These are phyloP conservation scores for Cicer cuneatum DNA, from an alignment of 306 rosid species.

Conservation along the genomic window DNA sequence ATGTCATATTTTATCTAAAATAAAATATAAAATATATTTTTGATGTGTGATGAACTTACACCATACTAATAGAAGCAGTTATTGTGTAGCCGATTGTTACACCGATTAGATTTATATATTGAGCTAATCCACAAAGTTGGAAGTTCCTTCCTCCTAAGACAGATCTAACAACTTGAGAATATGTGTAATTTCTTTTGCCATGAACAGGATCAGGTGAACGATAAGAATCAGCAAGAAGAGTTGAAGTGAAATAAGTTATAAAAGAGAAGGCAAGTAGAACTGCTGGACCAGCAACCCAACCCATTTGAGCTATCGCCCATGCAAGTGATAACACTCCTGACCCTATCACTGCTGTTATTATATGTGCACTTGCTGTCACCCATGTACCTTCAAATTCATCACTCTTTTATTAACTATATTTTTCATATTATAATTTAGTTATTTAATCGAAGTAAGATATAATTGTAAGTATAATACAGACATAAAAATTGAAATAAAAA, in stretches of 20 bases:
- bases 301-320: conserved; percentile 92
- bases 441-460: no score
- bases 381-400: conserved; percentile 69
- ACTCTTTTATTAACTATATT: no score
- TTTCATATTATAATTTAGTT: no score
- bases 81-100: conserved; percentile 93
- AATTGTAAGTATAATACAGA: no score
- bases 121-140: conserved; percentile 91
- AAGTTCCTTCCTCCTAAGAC: conserved; percentile 77
- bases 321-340: conserved; percentile 95
- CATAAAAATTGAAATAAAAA: no score
- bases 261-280: conserved; percentile 83
- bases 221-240: conserved; percentile 86
- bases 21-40: not conserved
- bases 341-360: conserved; percentile 95
- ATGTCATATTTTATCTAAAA: no score
- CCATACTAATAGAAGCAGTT: conserved; percentile 95
- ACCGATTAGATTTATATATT: conserved; percentile 80
- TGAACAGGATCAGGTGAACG: conserved; percentile 85
- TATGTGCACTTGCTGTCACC: conserved; percentile 97
- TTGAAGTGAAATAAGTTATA: conserved; percentile 90
- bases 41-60: conserved; percentile 61
- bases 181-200: conserved; percentile 89
- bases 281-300: conserved; percentile 92
- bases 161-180: conserved; percentile 80